These are phyloP conservation scores for Xylaria flabelliformis DNA, from an alignment of 495 filamentous ascomycete genomes.

Conservation along the genomic window DNA sequence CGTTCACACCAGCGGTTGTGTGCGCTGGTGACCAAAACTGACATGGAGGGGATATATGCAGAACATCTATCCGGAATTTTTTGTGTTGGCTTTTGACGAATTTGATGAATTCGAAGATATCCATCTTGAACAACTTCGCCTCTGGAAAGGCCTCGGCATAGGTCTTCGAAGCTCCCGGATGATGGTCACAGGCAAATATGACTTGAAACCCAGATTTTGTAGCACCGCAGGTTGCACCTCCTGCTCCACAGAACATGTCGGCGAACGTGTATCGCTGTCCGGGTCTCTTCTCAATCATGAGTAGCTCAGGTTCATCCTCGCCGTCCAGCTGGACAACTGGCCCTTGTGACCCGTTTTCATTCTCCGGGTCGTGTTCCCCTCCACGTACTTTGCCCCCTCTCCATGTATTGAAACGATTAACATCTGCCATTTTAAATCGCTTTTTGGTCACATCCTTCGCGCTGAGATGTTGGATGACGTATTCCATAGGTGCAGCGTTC, in stretches of 20 bases:
- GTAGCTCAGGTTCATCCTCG: conserved; percentile 6
- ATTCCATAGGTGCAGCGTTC: conserved; percentile 40
- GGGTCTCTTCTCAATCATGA: conserved; percentile 28
- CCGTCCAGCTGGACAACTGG: conserved; percentile 18
- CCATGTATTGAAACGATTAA: conserved; percentile 43
- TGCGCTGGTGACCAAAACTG: conserved; percentile 83
- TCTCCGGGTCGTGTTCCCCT: conserved; percentile 37
- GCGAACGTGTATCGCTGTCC: conserved; percentile 66
- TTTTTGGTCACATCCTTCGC: conserved; percentile 37
- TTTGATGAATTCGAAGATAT: conserved; percentile 59
- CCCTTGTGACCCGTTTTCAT: background rate
- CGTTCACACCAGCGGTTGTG: conserved; percentile 66
- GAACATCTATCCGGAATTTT: conserved; percentile 64
- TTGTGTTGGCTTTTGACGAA: conserved; percentile 46
- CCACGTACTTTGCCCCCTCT: conserved; percentile 47
- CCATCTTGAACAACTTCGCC: conserved; percentile 48
- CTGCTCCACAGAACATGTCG: conserved; percentile 79
- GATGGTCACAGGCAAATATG: conserved; percentile 68
- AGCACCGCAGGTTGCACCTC: conserved; percentile 76
- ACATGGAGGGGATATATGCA: conserved; percentile 85
- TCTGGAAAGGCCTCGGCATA: conserved; percentile 66
- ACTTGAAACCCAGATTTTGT: conserved; percentile 64
- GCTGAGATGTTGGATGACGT: conserved; percentile 35
- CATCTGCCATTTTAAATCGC: conserved; percentile 29
- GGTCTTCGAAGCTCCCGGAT: conserved; percentile 59